Conservation (phyloP, 1,284 basidiomycete species). For the Fistulina hepatica region DNA sequence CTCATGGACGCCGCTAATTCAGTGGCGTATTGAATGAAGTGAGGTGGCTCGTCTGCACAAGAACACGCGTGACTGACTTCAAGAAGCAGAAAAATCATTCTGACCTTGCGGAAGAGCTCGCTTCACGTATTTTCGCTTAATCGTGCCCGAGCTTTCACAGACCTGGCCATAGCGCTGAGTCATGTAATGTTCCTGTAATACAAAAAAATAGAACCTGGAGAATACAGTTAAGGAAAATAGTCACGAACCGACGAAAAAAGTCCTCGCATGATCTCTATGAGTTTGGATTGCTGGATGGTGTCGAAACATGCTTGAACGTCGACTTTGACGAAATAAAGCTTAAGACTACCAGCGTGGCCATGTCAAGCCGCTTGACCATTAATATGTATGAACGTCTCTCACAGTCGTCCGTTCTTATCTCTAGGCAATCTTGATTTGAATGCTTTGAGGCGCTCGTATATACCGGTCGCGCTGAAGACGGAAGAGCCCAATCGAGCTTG, state of each 20-base stretch:
- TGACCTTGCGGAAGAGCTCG: constrained; percentile 60
- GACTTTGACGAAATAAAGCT: constrained; percentile 90
- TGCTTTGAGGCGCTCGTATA: constrained; percentile 61
- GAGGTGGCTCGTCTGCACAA: constrained; percentile 52
- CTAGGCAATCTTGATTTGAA: constrained; percentile 51
- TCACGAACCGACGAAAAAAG: constrained; percentile 62
- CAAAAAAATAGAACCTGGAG: background rate
- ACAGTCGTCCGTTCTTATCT: constrained; percentile 43
- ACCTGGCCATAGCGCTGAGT: constrained; percentile 59
- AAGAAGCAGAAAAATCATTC: constrained; percentile 5
- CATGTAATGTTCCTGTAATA: constrained; percentile 47
- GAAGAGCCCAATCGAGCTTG: constrained; percentile 64
- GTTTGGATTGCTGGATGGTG: constrained; percentile 83
- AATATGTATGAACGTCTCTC: constrained; percentile 20
- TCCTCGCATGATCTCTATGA: constrained; percentile 67
- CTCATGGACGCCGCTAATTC: constrained; percentile 56
- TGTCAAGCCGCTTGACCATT: background rate
- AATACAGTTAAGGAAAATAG: background rate
- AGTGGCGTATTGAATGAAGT: constrained; percentile 61
- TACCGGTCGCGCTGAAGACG: constrained; percentile 74
- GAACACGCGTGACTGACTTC: constrained; percentile 1
- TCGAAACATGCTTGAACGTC: constrained; percentile 97
- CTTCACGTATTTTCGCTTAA: constrained; percentile 45
- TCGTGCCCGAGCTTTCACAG: constrained; percentile 35
- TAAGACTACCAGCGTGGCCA: constrained; percentile 43